These are phyloP conservation scores for Suhomyces anneliseae DNA, from an alignment of 1,139 yeast species.

Conservation along the genomic window DNA sequence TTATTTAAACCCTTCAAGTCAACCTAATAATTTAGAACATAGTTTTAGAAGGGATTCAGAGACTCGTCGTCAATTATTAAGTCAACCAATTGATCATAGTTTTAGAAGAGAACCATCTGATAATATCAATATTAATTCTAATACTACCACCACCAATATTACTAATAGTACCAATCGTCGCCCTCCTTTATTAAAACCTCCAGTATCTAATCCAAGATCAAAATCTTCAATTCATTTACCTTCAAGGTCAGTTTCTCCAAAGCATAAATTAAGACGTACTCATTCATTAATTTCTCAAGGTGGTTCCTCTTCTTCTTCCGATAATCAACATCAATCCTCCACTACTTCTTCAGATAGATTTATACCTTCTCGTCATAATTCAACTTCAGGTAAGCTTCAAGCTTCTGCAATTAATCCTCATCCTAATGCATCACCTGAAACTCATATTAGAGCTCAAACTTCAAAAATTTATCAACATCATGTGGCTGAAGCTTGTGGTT, in stretches of 20 bases:
- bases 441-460: slow-evolving; percentile 68
- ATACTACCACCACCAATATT: neutral
- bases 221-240: slow-evolving; percentile 19
- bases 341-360: slow-evolving; percentile 39
- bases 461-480: slow-evolving; percentile 74
- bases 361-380: slow-evolving; percentile 47
- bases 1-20: slow-evolving; percentile 15
- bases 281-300: slow-evolving; percentile 34
- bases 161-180: slow-evolving; percentile 7
- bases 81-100: no score
- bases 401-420: slow-evolving; percentile 34
- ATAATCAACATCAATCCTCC: slow-evolving; percentile 23
- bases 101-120: no score
- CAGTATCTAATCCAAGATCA: slow-evolving; percentile 20
- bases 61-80: no score
- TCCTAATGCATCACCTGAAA: slow-evolving; percentile 51
- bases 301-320: slow-evolving; percentile 26
- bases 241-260: slow-evolving; percentile 18
- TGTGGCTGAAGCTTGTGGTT: slow-evolving; percentile 94
- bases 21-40: neutral
- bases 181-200: slow-evolving; percentile 19
- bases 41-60: neutral
- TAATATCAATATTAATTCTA: no score
- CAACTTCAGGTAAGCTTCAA: slow-evolving; percentile 39
- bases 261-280: slow-evolving; percentile 34